These are phyloP conservation scores for Eucalyptus marginata DNA, from an alignment of 345 rosid species.

Conservation along the genomic window DNA sequence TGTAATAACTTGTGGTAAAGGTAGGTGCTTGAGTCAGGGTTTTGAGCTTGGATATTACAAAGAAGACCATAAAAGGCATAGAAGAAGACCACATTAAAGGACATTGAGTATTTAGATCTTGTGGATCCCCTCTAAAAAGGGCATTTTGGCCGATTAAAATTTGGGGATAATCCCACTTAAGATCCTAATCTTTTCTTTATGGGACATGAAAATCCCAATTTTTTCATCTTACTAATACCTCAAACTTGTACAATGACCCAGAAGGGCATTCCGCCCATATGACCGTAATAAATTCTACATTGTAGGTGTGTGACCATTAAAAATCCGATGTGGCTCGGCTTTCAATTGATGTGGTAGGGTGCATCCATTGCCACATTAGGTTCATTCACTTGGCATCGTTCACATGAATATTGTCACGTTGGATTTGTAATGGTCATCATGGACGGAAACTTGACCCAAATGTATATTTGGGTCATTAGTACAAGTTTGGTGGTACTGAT, in stretches of 20 bases:
- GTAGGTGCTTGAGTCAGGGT: background rate
- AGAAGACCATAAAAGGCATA: background rate
- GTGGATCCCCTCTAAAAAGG: background rate
- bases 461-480: background rate
- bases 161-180: background rate
- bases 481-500: background rate
- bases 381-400: background rate
- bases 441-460: background rate
- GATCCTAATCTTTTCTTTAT: background rate
- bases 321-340: background rate
- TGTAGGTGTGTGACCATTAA: background rate
- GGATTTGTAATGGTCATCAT: background rate
- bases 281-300: too few species aligned
- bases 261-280: background rate
- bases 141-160: background rate
- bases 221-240: background rate
- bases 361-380: background rate
- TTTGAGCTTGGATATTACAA: background rate
- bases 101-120: too few species aligned
- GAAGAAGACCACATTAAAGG: background rate
- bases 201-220: background rate
- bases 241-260: background rate
- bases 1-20: background rate
- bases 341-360: background rate
- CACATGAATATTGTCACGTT: background rate